Percentiles rank a stretch among this genome's conserved stretches.
Evolutionary conservation across 23 red algal genomes (phyloP).

Genomic region (Cyanidioschyzon merolae): DNA sequence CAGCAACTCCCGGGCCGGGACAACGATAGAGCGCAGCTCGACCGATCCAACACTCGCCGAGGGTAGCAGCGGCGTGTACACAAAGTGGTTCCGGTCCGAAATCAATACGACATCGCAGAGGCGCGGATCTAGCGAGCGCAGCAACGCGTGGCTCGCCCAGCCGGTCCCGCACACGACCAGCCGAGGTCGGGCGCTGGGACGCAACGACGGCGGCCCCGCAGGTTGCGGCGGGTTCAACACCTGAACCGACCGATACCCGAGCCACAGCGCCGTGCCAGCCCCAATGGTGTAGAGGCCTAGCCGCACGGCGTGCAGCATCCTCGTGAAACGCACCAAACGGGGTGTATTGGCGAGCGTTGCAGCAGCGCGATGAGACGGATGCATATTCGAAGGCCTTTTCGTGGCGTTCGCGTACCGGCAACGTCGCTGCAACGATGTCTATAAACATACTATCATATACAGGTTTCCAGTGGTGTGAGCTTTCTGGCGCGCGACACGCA

Average conservation of each 20-base stretch:
- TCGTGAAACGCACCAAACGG: too few relatives aligned
- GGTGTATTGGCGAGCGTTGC: too few relatives aligned
- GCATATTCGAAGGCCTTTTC: too few relatives aligned
- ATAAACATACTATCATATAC: too few relatives aligned
- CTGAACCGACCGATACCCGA: background rate
- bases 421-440: too few relatives aligned
- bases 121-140: slow-evolving; percentile 46
- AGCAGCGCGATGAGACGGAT: too few relatives aligned
- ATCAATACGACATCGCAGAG: slow-evolving; percentile 43
- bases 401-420: too few relatives aligned
- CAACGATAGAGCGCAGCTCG: slow-evolving; percentile 70
- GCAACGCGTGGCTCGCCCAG: slow-evolving; percentile 68
- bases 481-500: too few relatives aligned
- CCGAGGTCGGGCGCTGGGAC: background rate
- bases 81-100: slow-evolving; percentile 86
- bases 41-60: slow-evolving; percentile 66
- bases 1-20: slow-evolving; percentile 41
- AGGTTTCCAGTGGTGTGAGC: too few relatives aligned
- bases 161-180: slow-evolving; percentile 75
- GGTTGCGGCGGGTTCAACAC: background rate
- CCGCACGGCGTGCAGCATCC: too few relatives aligned
- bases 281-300: background rate
- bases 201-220: background rate
- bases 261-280: background rate
- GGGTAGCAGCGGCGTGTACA: slow-evolving; percentile 81